Evolutionary conservation across 768 basidiomycete species (phyloP).

Genomic region (Boletus vinaceobasis): DNA sequence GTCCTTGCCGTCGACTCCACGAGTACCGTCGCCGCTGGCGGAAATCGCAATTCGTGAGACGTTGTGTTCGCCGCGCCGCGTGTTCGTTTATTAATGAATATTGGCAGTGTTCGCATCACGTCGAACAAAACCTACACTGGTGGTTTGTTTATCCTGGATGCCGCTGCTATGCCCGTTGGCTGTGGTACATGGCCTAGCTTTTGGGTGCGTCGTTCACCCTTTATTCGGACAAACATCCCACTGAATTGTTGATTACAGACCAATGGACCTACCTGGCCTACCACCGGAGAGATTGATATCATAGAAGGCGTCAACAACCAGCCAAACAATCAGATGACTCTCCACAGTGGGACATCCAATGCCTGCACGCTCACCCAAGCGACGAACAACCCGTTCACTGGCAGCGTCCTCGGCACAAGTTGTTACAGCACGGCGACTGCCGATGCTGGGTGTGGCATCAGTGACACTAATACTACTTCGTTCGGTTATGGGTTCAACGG

Average conservation of each 20-base stretch:
- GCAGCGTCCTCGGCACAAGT: slow-evolving; percentile 21
- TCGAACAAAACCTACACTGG: slow-evolving; percentile 56
- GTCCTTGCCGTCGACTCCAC: slow-evolving; percentile 63
- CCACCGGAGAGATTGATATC: slow-evolving; percentile 64
- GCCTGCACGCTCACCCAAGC: slow-evolving; percentile 30
- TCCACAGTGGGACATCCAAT: slow-evolving; percentile 51
- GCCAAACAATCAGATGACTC: slow-evolving; percentile 56
- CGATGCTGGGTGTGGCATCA: slow-evolving; percentile 51
- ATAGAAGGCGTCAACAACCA: slow-evolving; percentile 69
- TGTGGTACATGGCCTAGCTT: slow-evolving; percentile 64
- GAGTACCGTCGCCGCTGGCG: slow-evolving; percentile 45
- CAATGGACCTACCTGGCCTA: slow-evolving; percentile 52
- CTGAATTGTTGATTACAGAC: slow-evolving; percentile 34
- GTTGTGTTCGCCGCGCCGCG: neutral
- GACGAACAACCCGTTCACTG: slow-evolving; percentile 18
- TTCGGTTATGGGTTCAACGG: slow-evolving; percentile 38
- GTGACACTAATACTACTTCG: slow-evolving; percentile 39
- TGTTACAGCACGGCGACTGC: slow-evolving; percentile 40
- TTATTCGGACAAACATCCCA: neutral
- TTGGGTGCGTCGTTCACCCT: slow-evolving; percentile 33
- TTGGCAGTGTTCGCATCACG: slow-evolving; percentile 59
- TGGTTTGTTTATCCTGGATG: slow-evolving; percentile 77
- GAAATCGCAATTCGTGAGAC: slow-evolving; percentile 52
- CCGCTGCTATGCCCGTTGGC: slow-evolving; percentile 67
- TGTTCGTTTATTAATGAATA: neutral